These are phyloP conservation scores for Tetragonia tetragonoides DNA, from an alignment of 148 eudicot genomes.

Conservation along the genomic window DNA sequence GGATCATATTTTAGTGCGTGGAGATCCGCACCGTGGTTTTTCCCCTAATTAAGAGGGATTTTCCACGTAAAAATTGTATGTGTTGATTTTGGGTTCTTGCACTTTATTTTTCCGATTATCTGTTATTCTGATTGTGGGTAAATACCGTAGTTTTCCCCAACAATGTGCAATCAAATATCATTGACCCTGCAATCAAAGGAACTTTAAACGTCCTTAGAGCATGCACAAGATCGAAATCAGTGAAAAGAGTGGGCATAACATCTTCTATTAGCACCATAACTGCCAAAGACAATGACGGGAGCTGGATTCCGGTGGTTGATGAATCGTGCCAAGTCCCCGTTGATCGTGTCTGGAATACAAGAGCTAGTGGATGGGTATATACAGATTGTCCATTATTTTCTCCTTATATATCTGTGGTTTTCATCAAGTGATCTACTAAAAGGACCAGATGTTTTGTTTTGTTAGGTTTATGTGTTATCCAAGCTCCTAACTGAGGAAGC, in stretches of 20 bases:
- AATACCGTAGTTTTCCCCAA: too few relatives aligned
- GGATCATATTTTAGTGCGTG: too few relatives aligned
- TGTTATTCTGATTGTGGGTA: too few relatives aligned
- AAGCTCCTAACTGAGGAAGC: constrained; percentile 67
- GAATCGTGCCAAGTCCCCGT: constrained; percentile 52
- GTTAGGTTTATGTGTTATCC: constrained; percentile 60
- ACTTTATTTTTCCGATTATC: too few relatives aligned
- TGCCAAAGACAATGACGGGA: constrained; percentile 45
- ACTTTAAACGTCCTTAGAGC: constrained; percentile 61
- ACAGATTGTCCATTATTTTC: neutral
- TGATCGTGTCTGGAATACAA: constrained; percentile 46
- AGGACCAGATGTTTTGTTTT: neutral
- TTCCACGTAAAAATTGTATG: too few relatives aligned
- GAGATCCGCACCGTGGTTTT: too few relatives aligned
- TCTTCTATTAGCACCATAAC: constrained; percentile 79
- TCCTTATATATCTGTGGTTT: too few relatives aligned
- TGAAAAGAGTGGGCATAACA: constrained; percentile 61
- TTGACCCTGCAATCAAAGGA: constrained; percentile 66
- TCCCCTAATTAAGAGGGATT: too few relatives aligned
- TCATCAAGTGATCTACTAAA: too few relatives aligned
- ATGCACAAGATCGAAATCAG: constrained; percentile 46
- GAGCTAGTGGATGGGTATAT: constrained; percentile 67
- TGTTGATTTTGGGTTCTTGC: too few relatives aligned
- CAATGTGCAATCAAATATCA: constrained; percentile 38
- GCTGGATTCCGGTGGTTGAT: constrained; percentile 51